A percentile compares a stretch with the other conserved stretches of the same genome.
phyloP scores from a whole-genome alignment of 2,329 filamentous ascomycete species.

The Aspergillus phoenicis region DNA sequence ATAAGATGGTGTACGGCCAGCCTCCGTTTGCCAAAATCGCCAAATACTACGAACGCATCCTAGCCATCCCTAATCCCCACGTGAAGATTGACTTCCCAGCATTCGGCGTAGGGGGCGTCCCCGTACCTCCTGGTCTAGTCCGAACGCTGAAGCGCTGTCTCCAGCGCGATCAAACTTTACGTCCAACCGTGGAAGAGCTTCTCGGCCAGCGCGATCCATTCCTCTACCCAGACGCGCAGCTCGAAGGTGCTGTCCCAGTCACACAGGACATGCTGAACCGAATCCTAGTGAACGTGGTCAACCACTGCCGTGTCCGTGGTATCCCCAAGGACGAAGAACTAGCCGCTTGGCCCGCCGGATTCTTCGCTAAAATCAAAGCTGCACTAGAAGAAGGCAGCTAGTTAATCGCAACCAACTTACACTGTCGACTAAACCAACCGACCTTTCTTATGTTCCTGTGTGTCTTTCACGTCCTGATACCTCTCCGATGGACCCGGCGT shows the following conservation, averaged over 20 bases:
- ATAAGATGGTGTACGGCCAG: conserved; percentile 98
- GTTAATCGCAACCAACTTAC: background rate
- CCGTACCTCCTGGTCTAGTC: conserved; percentile 58
- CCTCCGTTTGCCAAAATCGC: conserved; percentile 90
- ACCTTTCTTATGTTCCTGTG: background rate
- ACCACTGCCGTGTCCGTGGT: conserved; percentile 60
- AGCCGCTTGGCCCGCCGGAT: conserved; percentile 50
- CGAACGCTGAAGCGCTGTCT: conserved; percentile 61
- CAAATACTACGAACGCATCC: conserved; percentile 80
- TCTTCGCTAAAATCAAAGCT: conserved; percentile 52
- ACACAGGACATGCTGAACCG: conserved; percentile 62
- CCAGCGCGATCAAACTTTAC: conserved; percentile 58
- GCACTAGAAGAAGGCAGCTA: conserved; percentile 42
- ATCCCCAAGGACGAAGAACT: conserved; percentile 60
- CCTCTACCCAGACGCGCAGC: conserved; percentile 57
- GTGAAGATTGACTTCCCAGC: conserved; percentile 52
- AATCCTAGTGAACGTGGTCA: conserved; percentile 62
- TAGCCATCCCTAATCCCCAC: conserved; percentile 54
- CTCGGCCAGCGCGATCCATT: conserved; percentile 60
- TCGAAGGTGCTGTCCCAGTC: conserved; percentile 51
- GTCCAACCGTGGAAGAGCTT: conserved; percentile 61
- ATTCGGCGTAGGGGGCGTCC: conserved; percentile 50
- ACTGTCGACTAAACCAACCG: background rate
- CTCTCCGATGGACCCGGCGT: conserved; percentile 1
- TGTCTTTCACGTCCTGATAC: background rate